Evolutionary conservation across 2,329 filamentous ascomycete genomes (phyloP).

Genomic region (Ciborinia camelliae): DNA sequence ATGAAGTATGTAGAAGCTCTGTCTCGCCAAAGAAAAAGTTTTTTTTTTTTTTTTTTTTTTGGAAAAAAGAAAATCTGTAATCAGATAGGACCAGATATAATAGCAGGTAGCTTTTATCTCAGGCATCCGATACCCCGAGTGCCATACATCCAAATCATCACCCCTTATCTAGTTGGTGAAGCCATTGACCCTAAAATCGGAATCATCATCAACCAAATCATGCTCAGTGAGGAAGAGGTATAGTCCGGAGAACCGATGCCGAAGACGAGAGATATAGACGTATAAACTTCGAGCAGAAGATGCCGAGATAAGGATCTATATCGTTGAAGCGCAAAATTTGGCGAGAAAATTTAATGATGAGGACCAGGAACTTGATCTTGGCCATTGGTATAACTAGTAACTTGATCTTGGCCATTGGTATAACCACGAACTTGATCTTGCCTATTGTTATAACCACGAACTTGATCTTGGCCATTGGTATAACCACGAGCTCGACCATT

Average conservation of each 20-base stretch:
- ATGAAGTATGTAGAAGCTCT: background rate
- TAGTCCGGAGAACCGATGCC: background rate
- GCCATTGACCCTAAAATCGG: background rate
- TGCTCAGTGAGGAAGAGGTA: background rate
- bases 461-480: background rate
- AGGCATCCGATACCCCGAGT: background rate
- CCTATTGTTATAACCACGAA: too few species aligned
- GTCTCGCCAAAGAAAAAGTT: background rate
- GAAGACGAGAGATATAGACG: conserved; percentile 2
- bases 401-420: too few species aligned
- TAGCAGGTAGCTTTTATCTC: background rate
- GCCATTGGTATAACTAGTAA: background rate
- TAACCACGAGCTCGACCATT: background rate
- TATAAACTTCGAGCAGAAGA: background rate
- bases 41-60: too few species aligned
- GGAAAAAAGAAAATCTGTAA: background rate
- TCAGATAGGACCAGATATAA: conserved; percentile 7
- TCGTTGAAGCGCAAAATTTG: background rate
- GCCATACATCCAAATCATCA: background rate
- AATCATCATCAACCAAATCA: conserved; percentile 9
- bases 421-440: too few species aligned
- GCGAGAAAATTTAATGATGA: background rate
- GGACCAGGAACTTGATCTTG: background rate
- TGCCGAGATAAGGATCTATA: background rate
- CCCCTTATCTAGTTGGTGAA: conserved; percentile 7